Base-by-base conservation (phyloP, 768 basidiomycete species). In the Naematelia aurantialba region DNA sequence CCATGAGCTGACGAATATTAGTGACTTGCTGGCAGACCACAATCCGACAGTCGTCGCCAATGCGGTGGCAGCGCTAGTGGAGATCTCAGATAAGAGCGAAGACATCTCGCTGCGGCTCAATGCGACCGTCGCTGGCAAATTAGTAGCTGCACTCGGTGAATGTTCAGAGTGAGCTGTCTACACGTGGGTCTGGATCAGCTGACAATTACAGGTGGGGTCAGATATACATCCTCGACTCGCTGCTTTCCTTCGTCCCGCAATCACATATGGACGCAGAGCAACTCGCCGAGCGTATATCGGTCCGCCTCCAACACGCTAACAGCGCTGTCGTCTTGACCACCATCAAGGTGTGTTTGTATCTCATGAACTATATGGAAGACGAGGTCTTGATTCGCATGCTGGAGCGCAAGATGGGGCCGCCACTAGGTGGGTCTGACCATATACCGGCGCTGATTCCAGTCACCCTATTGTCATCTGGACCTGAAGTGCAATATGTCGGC, bases 301-400 rank as follows among this genome's bases (percentile, higher is more conserved):
- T 91, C 48, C 88, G 97, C 67, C 81, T 99, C 25, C 91, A 96
- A 72, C 94, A 98, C 74, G 91, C 92, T n/a, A 99, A 99, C 76
- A 93, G 91, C 25, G 96, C 96, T 1, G 96, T 99, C n/a, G 92
- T 98, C 11, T 81, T 99, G 55, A 97, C 94, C n/a, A 89, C 92
- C 13, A 89, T 98, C 82, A 98, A 99, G 79, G 86, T 89, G 55
- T 82, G 97, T 24, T 81, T 98, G 19, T 98, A 94, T 72, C 81
- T 98, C 60, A 98, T 99, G 94, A 99, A 98, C 77, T 98, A 99
- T 78, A 98, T 98, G 89, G 88, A 90, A 62, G 87, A 89, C 74
- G 84, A 89, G 58, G 83, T 81, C 44, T 79, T 91, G 49, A 88
- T 96, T 49, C 89, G 96, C 59, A 83, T 87, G 65, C 87, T 96